These are phyloP conservation scores for Thraustochytrium striatum DNA, from an alignment of 352 stramenopile genomes.

Conservation along the genomic window DNA sequence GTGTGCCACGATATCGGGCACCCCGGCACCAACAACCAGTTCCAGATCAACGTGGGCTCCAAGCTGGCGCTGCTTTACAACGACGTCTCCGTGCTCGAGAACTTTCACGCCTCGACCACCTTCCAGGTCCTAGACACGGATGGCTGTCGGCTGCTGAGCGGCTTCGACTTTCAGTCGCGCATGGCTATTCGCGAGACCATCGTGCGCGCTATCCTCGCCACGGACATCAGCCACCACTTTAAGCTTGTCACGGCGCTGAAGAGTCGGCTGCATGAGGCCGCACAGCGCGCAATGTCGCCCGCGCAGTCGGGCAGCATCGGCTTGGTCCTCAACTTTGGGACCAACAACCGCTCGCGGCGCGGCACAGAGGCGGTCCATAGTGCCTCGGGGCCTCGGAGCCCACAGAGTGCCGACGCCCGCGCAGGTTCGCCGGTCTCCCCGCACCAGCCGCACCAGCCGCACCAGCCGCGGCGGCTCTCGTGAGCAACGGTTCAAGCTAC, in stretches of 20 bases:
- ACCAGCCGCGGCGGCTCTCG: too few species aligned
- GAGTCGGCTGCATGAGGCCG: background rate
- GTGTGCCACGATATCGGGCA: conserved; percentile 81
- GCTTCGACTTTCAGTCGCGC: background rate
- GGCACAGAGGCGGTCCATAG: too few species aligned
- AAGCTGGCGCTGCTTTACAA: conserved; percentile 76
- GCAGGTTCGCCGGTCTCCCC: too few species aligned
- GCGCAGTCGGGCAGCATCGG: background rate
- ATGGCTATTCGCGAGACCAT: conserved; percentile 52
- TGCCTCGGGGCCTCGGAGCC: too few species aligned
- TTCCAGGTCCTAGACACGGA: conserved; percentile 42
- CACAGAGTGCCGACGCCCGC: too few species aligned
- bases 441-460: too few species aligned
- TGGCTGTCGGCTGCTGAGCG: background rate
- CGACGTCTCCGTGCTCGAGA: conserved; percentile 77
- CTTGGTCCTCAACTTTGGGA: background rate
- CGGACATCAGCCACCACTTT: conserved; percentile 57
- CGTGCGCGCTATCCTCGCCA: conserved; percentile 56
- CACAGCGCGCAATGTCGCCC: too few species aligned
- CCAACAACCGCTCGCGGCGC: too few species aligned
- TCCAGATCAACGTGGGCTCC: conserved; percentile 70
- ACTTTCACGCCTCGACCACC: conserved; percentile 70
- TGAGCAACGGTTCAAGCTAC: too few species aligned
- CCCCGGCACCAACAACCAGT: conserved; percentile 77
- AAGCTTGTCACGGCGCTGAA: conserved; percentile 23